Evolutionary conservation across 345 rosid genomes (phyloP), one percentile per base, ranked within the genome.

Genomic region (Euphorbia pulcherrima): DNA sequence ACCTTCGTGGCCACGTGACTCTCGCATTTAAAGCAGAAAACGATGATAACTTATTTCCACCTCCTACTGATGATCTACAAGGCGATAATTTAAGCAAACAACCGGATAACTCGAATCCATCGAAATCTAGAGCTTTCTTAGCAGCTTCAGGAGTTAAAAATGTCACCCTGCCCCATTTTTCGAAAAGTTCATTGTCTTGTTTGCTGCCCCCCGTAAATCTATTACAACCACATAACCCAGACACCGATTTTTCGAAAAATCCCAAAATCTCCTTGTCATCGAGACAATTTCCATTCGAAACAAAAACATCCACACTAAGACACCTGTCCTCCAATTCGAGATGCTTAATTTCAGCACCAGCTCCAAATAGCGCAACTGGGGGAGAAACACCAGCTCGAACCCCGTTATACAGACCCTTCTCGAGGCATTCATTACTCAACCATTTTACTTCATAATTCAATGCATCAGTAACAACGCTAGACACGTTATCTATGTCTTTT

Each of bases 271-370:
- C 90, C 81, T 87, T 90, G 74, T 90, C 93, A 72, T 86, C 85
- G 18, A 77, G 26, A 47, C 40, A 33, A 78, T 69, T 71, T 52
- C 48, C 67, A 75, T 79, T 76, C 14, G 92, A 77, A 77, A 78
- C 83, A 65, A 50, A 62, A 59, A 92, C 79, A 71, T 92, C 87
- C 23, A 90, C 84, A 29, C 87, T 78, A 65, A 92, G 77, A 81
- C 39, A 84, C 68, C 86, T 84, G 70, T 79, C 86, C 60, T 83
- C 84, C 71, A 88, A 83, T 82, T 92, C 97, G 72, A 90, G 81
- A 85, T 92, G 97, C 83, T 83, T 88, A 73, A 92, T 87, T 81
- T 81, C 86, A 51, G 93, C 97, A 73, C 97, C 97, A 68, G 93
- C 79, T 70, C 97, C 98, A 64, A 92, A 82, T 75, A 92, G 82